Base-by-base conservation (phyloP, 73 alveolate genomes). In the Durusdinium trenchii region DNA sequence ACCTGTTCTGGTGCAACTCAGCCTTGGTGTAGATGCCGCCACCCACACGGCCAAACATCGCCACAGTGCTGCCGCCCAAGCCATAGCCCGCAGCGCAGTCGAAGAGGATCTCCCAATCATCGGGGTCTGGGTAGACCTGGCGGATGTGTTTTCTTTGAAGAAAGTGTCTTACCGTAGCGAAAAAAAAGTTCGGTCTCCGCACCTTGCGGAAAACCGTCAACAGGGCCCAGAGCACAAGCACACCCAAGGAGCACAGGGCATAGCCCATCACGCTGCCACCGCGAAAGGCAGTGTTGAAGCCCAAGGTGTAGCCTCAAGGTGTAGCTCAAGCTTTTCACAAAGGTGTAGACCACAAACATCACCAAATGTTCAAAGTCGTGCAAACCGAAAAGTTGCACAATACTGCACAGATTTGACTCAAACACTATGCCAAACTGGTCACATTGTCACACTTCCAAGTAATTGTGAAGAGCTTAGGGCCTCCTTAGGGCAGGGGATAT, bases 21-120 rank as follows among this genome's bases (percentile, higher is more conserved):
- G 99, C 99, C 99, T 99, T 99, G 71, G 99, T 99, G 99, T 99
- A 99, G 94, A 99, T 99, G 40, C 99, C 99, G 61, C 99, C 99
- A 43, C 99, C 99, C 71, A 99, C 99, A 95, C 99, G 99, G 84
- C 99, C 99, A 97, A 99, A 99, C 86, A 99, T 99, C 45, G 99
- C 99, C 47, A 99, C 99, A 12, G 99, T 99, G 75, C 99, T 99
- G 61, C 99, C 99, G n/a, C 99, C 99, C 42, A 99, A 99, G 38
- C 99, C 99, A 84, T 99, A 99, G 40, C 99, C 99, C n/a, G 99
- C 99, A 67, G 99, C 99, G 99, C 99, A 90, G 94, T 99, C 99
- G 99, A 99, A 99, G 98, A 99, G 73, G 46, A 75, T 93, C 93
- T 93, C 97, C 97, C 96, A 89, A 73, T 89, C 96, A 51, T 89